These are phyloP conservation scores for Aspergillus sclerotiicarbonarius DNA, from an alignment of 495 filamentous ascomycete genomes.

Conservation along the genomic window DNA sequence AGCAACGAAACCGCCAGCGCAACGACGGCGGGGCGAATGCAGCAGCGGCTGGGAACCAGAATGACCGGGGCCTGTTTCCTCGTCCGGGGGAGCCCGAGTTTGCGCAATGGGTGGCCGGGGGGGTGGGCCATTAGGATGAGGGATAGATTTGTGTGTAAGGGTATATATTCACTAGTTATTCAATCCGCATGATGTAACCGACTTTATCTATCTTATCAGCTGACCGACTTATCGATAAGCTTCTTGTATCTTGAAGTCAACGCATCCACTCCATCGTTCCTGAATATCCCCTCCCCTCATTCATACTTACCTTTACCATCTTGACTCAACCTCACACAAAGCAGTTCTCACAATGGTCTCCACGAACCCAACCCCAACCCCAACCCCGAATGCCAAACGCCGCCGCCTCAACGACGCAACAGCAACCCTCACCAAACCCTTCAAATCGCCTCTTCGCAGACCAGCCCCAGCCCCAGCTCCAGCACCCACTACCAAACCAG, in stretches of 20 bases:
- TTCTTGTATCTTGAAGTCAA: neutral
- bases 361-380: constrained; percentile 22
- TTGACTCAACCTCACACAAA: neutral
- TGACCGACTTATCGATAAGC: constrained; percentile 25
- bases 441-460: constrained; percentile 62
- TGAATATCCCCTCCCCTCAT: neutral
- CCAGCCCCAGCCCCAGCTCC: constrained; percentile 8
- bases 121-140: constrained; percentile 70
- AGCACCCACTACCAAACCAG: neutral
- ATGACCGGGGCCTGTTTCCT: constrained; percentile 68
- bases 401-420: constrained; percentile 53
- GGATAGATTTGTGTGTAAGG: constrained; percentile 17
- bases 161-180: constrained; percentile 6
- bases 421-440: constrained; percentile 59
- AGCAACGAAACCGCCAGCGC: constrained; percentile 64
- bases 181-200: neutral
- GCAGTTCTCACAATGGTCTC: neutral
- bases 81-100: constrained; percentile 70
- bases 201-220: neutral
- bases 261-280: neutral
- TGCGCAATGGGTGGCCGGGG: constrained; percentile 71
- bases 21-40: constrained; percentile 37
- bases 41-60: constrained; percentile 23
- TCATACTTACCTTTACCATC: neutral
- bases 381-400: constrained; percentile 43